Evolutionary conservation across 2,329 filamentous ascomycete genomes (phyloP).

Genomic region (Hypocrella siamensis): DNA sequence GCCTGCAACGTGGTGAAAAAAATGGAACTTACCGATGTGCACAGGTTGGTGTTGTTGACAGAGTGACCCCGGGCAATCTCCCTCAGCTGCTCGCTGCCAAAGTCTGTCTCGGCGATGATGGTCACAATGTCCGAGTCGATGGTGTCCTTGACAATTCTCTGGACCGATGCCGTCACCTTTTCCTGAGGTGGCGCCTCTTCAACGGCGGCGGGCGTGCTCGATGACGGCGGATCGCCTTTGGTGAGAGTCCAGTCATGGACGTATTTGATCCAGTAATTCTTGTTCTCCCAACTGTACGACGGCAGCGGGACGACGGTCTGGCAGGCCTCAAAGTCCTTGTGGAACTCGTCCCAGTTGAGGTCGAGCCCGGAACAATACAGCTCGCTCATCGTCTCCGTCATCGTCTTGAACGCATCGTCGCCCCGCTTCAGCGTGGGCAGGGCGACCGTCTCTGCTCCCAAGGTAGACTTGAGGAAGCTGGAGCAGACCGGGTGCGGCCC

Average conservation of each 20-base stretch:
- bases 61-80: background rate
- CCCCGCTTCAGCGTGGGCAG: background rate
- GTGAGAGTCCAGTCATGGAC: background rate
- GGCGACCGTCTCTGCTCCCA: background rate
- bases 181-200: background rate
- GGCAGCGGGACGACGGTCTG: background rate
- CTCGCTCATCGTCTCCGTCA: background rate
- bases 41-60: background rate
- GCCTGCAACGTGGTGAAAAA: background rate
- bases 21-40: background rate
- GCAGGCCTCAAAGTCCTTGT: background rate
- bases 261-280: conserved; percentile 1
- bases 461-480: background rate
- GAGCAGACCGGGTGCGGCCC: background rate
- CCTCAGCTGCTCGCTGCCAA: background rate
- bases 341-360: background rate
- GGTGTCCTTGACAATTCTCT: background rate
- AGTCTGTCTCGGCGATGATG: background rate
- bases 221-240: background rate
- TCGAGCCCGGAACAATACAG: background rate
- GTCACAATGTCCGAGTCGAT: background rate
- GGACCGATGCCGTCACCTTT: background rate
- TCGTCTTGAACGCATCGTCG: background rate
- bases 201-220: too few species aligned
- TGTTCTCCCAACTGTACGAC: background rate